Percentiles rank a stretch among this genome's conserved stretches.
Evolutionary conservation across 176 grass and related monocot genomes (phyloP).

Genomic region (Rhynchospora breviuscula): DNA sequence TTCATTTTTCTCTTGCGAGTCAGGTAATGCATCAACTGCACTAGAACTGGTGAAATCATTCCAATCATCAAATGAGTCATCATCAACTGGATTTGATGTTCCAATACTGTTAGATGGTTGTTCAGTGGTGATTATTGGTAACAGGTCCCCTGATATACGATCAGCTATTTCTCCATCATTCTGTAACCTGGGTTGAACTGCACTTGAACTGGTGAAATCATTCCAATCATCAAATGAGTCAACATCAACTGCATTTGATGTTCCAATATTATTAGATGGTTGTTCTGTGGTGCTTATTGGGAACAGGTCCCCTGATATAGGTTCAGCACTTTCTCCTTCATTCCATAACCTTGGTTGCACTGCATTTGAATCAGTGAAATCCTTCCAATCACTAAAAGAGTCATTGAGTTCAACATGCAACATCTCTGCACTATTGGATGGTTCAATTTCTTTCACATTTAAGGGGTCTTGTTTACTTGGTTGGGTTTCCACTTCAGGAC

Average conservation of each 20-base stretch:
- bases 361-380: constrained; percentile 21
- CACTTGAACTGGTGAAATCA: constrained; percentile 22
- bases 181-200: constrained; percentile 28
- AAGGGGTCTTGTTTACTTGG: neutral
- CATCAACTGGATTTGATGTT: neutral
- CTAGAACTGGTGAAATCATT: constrained; percentile 40
- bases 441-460: neutral
- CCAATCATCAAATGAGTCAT: constrained; percentile 49
- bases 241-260: neutral
- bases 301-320: constrained; percentile 30
- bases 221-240: constrained; percentile 33
- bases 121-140: constrained; percentile 33
- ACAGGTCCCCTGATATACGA: constrained; percentile 32
- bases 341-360: constrained; percentile 29
- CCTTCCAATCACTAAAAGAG: constrained; percentile 31
- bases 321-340: constrained; percentile 29
- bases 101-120: constrained; percentile 24
- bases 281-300: constrained; percentile 32
- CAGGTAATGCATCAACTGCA: neutral
- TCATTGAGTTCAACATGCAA: neutral
- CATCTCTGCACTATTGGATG: constrained; percentile 13
- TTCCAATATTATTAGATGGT: constrained; percentile 25
- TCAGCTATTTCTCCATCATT: constrained; percentile 28
- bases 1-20: neutral
- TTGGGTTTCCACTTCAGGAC: constrained; percentile 8